A percentile compares a stretch with the other conserved stretches of the same genome.
phyloP scores from a whole-genome alignment of 2,329 filamentous ascomycete species.

The Penicillium frequentans region DNA sequence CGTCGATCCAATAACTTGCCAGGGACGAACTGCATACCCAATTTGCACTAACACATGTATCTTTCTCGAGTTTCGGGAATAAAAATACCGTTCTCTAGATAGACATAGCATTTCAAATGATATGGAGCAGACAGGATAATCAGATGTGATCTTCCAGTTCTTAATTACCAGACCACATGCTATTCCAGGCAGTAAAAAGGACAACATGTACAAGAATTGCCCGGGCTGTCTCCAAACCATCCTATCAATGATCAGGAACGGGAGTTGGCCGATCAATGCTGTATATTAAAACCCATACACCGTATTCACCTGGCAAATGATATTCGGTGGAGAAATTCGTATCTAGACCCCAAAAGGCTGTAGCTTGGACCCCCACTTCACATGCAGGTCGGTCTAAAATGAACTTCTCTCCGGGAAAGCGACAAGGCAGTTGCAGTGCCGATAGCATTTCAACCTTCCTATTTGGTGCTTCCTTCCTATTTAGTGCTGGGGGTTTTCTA shows the following conservation, averaged over 20 bases:
- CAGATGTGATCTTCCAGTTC: neutral
- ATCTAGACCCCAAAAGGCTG: neutral
- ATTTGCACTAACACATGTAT: neutral
- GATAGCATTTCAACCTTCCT: neutral
- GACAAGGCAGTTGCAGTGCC: neutral
- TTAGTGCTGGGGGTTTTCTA: neutral
- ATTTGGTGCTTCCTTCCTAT: neutral
- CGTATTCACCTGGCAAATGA: no score
- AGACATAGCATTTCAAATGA: neutral
- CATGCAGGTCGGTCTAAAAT: constrained; percentile 5
- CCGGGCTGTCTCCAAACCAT: neutral
- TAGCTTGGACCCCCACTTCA: constrained; percentile 1
- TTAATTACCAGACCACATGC: neutral
- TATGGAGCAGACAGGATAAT: no score
- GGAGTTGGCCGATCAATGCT: neutral
- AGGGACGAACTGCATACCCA: neutral
- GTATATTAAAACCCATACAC: neutral
- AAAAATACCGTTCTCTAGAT: neutral
- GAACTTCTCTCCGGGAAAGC: neutral
- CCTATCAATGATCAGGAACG: neutral
- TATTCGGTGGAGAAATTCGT: neutral
- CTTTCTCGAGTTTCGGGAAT: neutral
- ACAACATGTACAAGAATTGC: no score
- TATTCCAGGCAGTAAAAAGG: no score
- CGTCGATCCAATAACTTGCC: constrained; percentile 24